phyloP scores from a whole-genome alignment of 768 basidiomycete genomes.

The Podaxis sp. region DNA sequence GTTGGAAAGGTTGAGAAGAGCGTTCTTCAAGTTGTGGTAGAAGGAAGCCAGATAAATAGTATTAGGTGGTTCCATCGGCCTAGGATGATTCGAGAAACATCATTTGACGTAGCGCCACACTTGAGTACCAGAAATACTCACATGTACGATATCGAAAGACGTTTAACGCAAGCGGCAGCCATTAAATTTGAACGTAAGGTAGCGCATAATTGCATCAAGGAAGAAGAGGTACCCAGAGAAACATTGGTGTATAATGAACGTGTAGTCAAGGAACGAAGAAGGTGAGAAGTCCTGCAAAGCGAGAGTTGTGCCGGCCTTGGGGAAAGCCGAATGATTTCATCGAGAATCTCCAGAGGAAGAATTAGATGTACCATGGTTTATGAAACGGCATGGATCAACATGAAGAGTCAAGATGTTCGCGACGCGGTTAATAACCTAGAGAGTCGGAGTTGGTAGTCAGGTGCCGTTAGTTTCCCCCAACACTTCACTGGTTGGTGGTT shows the following conservation, averaged over 20 bases:
- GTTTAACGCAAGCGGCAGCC: conserved; percentile 30
- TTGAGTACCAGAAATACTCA: conserved; percentile 21
- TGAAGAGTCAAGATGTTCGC: background rate
- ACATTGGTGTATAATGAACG: conserved; percentile 35
- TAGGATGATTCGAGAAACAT: background rate
- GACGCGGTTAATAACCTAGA: background rate
- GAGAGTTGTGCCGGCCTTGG: conserved; percentile 28
- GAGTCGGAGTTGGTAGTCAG: background rate
- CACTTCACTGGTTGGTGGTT: background rate
- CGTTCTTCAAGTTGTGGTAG: conserved; percentile 29
- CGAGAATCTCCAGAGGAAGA: conserved; percentile 37
- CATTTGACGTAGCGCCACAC: background rate
- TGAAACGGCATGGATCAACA: conserved; percentile 1
- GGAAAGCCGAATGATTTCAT: conserved; percentile 32
- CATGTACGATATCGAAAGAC: conserved; percentile 34
- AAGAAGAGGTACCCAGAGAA: conserved; percentile 26
- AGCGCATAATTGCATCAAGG: conserved; percentile 33
- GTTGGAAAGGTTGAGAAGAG: conserved; percentile 26
- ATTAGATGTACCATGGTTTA: background rate
- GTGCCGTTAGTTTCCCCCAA: background rate
- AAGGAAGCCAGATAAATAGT: conserved; percentile 26
- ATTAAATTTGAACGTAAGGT: conserved; percentile 28
- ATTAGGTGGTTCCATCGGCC: conserved; percentile 21
- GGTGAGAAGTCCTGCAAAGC: conserved; percentile 32
- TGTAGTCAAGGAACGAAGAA: conserved; percentile 31